Conservation (phyloP, 108 stramenopile species). For the Craspedostauros australis region DNA sequence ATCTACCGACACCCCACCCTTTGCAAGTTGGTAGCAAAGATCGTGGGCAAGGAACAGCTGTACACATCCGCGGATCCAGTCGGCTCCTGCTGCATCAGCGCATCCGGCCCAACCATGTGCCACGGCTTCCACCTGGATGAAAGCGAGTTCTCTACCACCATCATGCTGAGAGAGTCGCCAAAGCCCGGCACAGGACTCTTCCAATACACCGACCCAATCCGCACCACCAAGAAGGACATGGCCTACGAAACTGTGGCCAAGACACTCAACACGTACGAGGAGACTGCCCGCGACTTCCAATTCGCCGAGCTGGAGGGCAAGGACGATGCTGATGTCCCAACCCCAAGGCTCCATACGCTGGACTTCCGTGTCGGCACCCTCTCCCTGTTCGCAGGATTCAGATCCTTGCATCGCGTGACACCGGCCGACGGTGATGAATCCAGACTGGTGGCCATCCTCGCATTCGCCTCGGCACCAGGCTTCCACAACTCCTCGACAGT, state of each 20-base stretch:
- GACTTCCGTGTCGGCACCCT: conserved; percentile 41
- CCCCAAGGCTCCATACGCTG: conserved; percentile 28
- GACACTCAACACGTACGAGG: conserved; percentile 10
- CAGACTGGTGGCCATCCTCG: conserved; percentile 31
- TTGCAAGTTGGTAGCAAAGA: conserved; percentile 11
- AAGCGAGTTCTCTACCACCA: conserved; percentile 45
- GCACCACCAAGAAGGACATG: conserved; percentile 6
- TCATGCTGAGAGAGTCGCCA: conserved; percentile 35
- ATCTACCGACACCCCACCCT: conserved; percentile 27
- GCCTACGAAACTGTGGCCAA: conserved; percentile 13
- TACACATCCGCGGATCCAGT: conserved; percentile 37
- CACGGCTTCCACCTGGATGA: conserved; percentile 52
- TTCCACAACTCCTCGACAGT: conserved; percentile 22
- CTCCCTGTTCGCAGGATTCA: conserved; percentile 37
- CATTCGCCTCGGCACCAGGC: conserved; percentile 22
- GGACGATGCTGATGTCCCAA: too few species aligned
- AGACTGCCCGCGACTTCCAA: too few species aligned
- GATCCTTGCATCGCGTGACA: conserved; percentile 38
- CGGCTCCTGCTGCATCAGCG: conserved; percentile 44
- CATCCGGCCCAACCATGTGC: conserved; percentile 23
- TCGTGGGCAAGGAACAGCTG: conserved; percentile 17
- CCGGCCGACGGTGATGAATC: conserved; percentile 12
- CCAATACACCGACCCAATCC: conserved; percentile 43
- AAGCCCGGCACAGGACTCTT: conserved; percentile 26
- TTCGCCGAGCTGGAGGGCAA: too few species aligned